Evolutionary conservation across 2,329 filamentous ascomycete species (phyloP), one percentile per base, ranked within the genome.

Genomic region (Exophiala alcalophila): DNA sequence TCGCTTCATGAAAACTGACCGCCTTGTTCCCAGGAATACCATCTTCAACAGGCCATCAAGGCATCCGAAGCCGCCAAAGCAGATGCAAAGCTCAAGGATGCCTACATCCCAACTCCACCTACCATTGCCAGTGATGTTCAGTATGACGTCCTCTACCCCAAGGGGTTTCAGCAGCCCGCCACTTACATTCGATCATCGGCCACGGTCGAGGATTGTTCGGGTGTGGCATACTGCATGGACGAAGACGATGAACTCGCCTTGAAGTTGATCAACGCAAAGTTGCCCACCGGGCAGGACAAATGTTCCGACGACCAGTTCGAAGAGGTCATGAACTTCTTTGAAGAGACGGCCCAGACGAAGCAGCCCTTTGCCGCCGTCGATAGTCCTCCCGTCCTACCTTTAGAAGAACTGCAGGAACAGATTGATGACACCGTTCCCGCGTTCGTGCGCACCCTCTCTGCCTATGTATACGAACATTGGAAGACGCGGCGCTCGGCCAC

Each of bases 161-260:
- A 78, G 53, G 72, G 74, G 44, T 96, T 91, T 68, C 78, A 82
- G 59, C 84, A 94, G 65, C 89, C 92, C 38, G 81, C 83, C 49
- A 92, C 90, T 49, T 97, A 97, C 68, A 95, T 98, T 63, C 88
- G 91, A 54, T 97, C 94, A 70, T 97, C 92, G 53, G 91, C 94
- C 55, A 98, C 92, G 2, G 91, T 98, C 49, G 92, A 98, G 69
- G 92, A 98, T 67, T 94, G 85, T 59, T 84, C 88, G 60, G 86
- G 86, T 59, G 86, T 84, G 62, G 80, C 83, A 58, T 98, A 98
- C 81, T 89, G 94, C 69, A 91, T 97, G 85, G 90, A 83, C 19
- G 82, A 84, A 54, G 88, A 94, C 60, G 92, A 98, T 68, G 85
- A 89, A 64, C 79, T 76, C 42, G 95, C 87, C 61, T 77, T 98